These are phyloP conservation scores for Apiospora koreana DNA, from an alignment of 2,329 filamentous ascomycete genomes.

Conservation along the genomic window DNA sequence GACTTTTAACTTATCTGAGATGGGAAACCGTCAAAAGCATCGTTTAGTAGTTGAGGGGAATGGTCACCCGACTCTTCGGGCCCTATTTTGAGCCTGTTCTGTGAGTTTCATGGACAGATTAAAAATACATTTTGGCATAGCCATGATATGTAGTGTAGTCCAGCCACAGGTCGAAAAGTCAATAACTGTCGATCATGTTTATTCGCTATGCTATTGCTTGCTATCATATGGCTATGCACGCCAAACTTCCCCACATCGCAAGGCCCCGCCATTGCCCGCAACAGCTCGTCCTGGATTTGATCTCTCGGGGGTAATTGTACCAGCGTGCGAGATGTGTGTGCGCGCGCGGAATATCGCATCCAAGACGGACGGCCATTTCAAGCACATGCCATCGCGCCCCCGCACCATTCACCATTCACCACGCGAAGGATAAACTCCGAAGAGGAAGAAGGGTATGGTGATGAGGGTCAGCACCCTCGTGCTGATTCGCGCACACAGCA, in stretches of 20 bases:
- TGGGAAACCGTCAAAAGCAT: neutral
- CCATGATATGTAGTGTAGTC: neutral
- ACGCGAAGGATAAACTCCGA: neutral
- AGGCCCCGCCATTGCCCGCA: neutral
- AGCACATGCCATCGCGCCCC: neutral
- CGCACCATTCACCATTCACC: neutral
- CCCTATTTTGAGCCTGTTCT: neutral
- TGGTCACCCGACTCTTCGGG: slow-evolving; percentile 2
- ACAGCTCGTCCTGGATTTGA: neutral
- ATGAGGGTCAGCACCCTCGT: neutral
- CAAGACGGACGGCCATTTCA: neutral
- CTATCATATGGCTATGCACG: neutral
- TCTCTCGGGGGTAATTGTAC: neutral
- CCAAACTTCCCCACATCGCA: neutral
- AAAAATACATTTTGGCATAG: neutral
- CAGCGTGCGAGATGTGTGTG: neutral
- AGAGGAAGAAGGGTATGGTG: neutral
- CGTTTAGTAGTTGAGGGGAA: neutral
- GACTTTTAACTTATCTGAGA: neutral
- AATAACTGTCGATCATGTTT: slow-evolving; percentile 2
- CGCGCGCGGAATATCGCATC: neutral
- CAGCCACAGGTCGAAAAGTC: neutral
- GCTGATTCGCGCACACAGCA: neutral
- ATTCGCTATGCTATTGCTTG: neutral
- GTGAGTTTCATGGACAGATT: neutral